These are phyloP conservation scores for Arabis alpina DNA, from an alignment of 345 rosid genomes.

Conservation along the genomic window DNA sequence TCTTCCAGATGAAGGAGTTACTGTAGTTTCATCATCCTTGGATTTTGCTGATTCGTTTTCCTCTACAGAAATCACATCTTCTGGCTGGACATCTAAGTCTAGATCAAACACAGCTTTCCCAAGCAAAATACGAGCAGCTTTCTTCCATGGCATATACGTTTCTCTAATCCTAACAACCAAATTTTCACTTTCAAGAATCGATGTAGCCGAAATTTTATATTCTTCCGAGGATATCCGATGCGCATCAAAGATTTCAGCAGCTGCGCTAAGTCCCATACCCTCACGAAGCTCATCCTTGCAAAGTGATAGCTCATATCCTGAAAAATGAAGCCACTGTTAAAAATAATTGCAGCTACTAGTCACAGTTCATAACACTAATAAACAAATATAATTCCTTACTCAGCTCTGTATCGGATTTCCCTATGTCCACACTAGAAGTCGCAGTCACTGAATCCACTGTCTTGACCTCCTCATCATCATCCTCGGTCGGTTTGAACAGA, in stretches of 20 bases:
- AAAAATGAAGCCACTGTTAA: conserved; percentile 32
- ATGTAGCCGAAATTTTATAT: conserved; percentile 56
- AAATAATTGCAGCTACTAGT: conserved; percentile 29
- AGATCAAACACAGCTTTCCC: conserved; percentile 74
- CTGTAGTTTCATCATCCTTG: conserved; percentile 49
- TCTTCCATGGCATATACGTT: conserved; percentile 74
- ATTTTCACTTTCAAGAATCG: conserved; percentile 68
- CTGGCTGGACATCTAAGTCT: conserved; percentile 65
- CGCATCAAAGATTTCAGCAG: conserved; percentile 71
- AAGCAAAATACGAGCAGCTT: conserved; percentile 79
- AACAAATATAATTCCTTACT: conserved; percentile 46
- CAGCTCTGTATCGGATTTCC: conserved; percentile 34
- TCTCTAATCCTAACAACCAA: conserved; percentile 61
- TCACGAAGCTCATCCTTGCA: conserved; percentile 73
- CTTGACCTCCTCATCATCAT: conserved; percentile 39
- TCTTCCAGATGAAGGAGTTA: conserved; percentile 57
- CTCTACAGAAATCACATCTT: conserved; percentile 68
- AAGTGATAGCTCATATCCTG: conserved; percentile 85
- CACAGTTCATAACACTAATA: conserved; percentile 27
- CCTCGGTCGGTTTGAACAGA: conserved; percentile 41
- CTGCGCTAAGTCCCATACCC: conserved; percentile 81
- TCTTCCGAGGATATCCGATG: conserved; percentile 69
- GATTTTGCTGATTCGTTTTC: conserved; percentile 47
- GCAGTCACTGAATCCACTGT: conserved; percentile 43
- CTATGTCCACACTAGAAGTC: conserved; percentile 40